These are phyloP conservation scores for Gilbertella persicaria DNA, from an alignment of 371 early-diverging fungal species.

Conservation along the genomic window DNA sequence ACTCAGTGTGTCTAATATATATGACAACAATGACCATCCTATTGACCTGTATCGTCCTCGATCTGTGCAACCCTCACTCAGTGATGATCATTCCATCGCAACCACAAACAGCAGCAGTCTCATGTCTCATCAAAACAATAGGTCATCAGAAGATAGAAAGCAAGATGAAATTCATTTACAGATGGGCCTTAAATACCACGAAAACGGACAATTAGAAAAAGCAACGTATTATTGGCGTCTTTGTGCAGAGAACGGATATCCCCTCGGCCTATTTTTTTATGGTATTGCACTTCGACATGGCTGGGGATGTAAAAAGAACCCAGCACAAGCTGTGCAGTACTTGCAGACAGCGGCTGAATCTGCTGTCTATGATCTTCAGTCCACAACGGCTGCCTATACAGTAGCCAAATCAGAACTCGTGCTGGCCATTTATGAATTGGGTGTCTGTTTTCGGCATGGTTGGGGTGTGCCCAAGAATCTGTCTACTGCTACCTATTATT, in stretches of 20 bases:
- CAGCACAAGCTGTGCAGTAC: conserved; percentile 64
- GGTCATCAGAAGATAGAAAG: background rate
- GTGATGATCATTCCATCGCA: no score
- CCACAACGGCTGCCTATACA: conserved; percentile 24
- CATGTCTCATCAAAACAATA: no score
- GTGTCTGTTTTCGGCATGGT: conserved; percentile 81
- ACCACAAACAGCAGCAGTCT: background rate
- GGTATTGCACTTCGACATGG: conserved; percentile 90
- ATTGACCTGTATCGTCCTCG: background rate
- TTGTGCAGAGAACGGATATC: conserved; percentile 73
- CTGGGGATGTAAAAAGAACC: conserved; percentile 79
- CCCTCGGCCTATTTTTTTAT: conserved; percentile 84
- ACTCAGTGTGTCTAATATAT: background rate
- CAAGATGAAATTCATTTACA: conserved; percentile 14
- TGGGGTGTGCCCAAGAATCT: conserved; percentile 89
- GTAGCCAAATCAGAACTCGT: conserved; percentile 59
- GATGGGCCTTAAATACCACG: conserved; percentile 38
- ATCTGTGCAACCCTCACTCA: background rate
- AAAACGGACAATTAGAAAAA: conserved; percentile 70
- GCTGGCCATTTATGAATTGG: conserved; percentile 87
- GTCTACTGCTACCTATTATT: conserved; percentile 81
- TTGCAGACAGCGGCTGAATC: conserved; percentile 81
- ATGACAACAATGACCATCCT: background rate
- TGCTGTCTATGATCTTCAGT: conserved; percentile 66
- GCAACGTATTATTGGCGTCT: conserved; percentile 82